Conservation (phyloP, 75 land plant species). For the Pseudotsuga menziesii region DNA sequence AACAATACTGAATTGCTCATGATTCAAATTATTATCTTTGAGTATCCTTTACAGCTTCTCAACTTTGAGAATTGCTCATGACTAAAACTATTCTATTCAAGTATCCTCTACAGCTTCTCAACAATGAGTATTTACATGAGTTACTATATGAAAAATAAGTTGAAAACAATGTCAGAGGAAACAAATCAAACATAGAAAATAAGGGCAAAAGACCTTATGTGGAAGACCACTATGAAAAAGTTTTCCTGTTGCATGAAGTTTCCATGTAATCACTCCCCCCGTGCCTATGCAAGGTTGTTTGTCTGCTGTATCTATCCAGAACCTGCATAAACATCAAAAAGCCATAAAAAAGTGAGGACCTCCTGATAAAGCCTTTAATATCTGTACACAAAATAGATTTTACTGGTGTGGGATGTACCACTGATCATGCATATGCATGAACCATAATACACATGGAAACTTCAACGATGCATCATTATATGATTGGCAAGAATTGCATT, state of each 20-base stretch:
- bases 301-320: constrained; percentile 94
- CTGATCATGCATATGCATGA: background rate
- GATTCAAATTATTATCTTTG: background rate
- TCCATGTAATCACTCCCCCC: constrained; percentile 87
- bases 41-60: background rate
- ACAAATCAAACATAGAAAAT: background rate
- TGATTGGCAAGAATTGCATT: background rate
- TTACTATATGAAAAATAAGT: background rate
- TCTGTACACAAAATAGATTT: background rate
- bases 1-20: constrained; percentile 3
- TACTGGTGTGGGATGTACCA: background rate
- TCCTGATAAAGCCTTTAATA: background rate
- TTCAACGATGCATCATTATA: background rate
- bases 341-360: background rate
- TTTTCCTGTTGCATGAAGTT: constrained; percentile 67
- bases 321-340: constrained; percentile 33
- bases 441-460: background rate
- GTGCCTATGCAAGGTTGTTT: constrained; percentile 97
- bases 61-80: background rate
- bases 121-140: background rate
- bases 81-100: background rate
- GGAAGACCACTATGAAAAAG: constrained; percentile 96
- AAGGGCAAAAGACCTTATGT: constrained; percentile 56
- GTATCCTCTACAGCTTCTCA: background rate
- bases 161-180: background rate